Evolutionary conservation across 306 rosid species (phyloP).

Genomic region (Adenanthera pavonina): DNA sequence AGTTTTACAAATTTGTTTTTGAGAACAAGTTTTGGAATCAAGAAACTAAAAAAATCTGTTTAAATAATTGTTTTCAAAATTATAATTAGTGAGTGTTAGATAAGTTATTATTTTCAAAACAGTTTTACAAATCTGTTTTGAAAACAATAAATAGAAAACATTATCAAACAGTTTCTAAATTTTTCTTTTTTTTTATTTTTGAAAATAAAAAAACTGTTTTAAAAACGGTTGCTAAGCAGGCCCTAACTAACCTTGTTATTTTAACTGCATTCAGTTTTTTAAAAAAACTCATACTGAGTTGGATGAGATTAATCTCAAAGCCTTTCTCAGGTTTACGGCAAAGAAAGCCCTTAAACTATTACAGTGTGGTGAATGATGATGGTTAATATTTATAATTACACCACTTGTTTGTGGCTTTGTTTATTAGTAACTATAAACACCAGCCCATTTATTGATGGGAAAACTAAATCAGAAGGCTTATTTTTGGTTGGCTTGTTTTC

Average conservation of each 20-base stretch:
- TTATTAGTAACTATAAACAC: neutral
- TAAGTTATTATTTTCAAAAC: too few relatives aligned
- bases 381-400: neutral
- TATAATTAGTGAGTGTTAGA: too few relatives aligned
- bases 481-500: conserved; percentile 10
- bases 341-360: neutral
- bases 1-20: too few relatives aligned
- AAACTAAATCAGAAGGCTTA: neutral
- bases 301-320: neutral
- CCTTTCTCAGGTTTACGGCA: neutral
- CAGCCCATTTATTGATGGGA: neutral
- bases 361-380: neutral
- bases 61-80: too few relatives aligned
- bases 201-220: too few relatives aligned
- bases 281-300: neutral
- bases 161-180: too few relatives aligned
- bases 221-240: too few relatives aligned
- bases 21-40: too few relatives aligned
- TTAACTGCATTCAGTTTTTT: neutral
- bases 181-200: too few relatives aligned
- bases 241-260: neutral
- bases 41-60: too few relatives aligned
- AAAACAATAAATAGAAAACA: too few relatives aligned
- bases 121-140: too few relatives aligned
- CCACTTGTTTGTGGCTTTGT: neutral